Evolutionary conservation across 306 rosid species (phyloP), one percentile per base, ranked within the genome.

Genomic region (Lathyrus aphaca): DNA sequence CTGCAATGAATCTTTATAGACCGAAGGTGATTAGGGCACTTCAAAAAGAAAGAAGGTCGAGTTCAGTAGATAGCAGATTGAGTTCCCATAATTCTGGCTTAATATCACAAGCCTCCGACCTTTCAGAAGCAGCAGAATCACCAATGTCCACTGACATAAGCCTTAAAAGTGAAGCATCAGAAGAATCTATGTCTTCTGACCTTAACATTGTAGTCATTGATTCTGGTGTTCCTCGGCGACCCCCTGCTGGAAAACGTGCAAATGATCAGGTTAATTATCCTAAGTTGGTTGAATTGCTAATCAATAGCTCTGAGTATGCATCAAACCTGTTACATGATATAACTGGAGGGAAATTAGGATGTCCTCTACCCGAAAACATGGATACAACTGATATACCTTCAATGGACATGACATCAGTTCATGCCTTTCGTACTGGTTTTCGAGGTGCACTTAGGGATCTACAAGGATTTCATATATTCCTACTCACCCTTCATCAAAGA

Each of bases 201-300:
- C 78, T 84, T 25, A 83, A 79, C 74, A 78, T 89, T 69, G 85
- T 89, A 84, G 99, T 97, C 75, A 91, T 94, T 77, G 99, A 92
- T 66, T 92, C 96, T 5, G 88, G 91, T 57, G 99, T 94, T 77
- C 99, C 99, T 71, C 99, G 96, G 67, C 81, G 96, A 11, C 99
- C 99, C 35, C 97, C 99, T 43, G 95, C 89, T 18, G 99, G 97
- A 71, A 94, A 91, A 77, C 99, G 97, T 48, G 81, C 92, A 81
- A 82, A 88, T 77, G 99, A 94, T 80, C 99, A 91, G 46, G 96
- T 80, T 25, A 84, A 68, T 80, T 94, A 91, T 75, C 99, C 99
- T 21, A 94, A 82, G 82, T 76, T 94, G 86, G 91, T 94, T 71
- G 99, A 94, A 84, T 82, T 94, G 75, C 75, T 94, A 8, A 86